These are phyloP conservation scores for Agrocybe praecox DNA, from an alignment of 768 basidiomycete species.

Conservation along the genomic window DNA sequence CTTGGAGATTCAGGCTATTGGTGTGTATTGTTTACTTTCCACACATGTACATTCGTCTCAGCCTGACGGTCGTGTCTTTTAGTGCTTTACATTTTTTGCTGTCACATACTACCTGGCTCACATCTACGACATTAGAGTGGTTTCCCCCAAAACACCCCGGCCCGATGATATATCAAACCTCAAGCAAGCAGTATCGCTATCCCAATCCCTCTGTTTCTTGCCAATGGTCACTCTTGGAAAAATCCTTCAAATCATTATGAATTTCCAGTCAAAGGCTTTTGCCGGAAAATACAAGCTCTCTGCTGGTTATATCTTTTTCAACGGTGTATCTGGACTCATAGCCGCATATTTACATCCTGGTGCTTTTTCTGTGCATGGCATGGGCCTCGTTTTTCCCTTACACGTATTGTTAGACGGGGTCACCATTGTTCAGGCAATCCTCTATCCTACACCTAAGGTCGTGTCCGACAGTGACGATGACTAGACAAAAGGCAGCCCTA, in stretches of 20 bases:
- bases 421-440: too few species aligned
- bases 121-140: background rate
- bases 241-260: conserved; percentile 1
- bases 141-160: background rate
- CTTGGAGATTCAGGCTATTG: background rate
- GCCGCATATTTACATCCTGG: too few species aligned
- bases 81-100: background rate
- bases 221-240: background rate
- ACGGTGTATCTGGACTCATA: background rate
- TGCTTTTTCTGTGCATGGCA: too few species aligned
- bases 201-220: background rate
- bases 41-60: background rate
- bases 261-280: background rate
- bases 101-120: background rate
- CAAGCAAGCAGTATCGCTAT: background rate
- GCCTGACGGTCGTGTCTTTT: background rate
- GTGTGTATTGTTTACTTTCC: background rate
- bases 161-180: background rate
- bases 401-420: too few species aligned
- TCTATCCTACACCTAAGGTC: too few species aligned
- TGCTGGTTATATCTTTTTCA: background rate
- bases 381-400: too few species aligned
- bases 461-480: too few species aligned
- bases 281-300: conserved; percentile 1
- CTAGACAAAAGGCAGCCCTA: too few species aligned